A percentile compares a stretch with the other conserved stretches of the same genome.
Evolutionary conservation across 1,284 basidiomycete genomes (phyloP).

Genomic region (Inonotus hispidus): DNA sequence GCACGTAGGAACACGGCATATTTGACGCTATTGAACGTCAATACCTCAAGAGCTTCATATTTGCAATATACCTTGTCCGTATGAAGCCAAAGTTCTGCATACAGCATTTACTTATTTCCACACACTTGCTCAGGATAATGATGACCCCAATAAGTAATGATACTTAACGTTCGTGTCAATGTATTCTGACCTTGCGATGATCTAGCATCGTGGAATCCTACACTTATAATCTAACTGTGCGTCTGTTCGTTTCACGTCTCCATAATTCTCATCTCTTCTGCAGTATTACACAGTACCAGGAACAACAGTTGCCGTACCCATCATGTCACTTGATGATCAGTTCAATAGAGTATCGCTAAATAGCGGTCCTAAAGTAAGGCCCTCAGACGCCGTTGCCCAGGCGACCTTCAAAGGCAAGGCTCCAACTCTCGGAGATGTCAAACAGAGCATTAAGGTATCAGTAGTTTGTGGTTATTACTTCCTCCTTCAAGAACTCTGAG

Average conservation of each 20-base stretch:
- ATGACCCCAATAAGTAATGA: slow-evolving; percentile 71
- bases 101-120: neutral
- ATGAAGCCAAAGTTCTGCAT: neutral
- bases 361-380: neutral
- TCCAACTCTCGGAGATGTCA: slow-evolving; percentile 25
- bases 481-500: neutral
- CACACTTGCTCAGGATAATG: slow-evolving; percentile 48
- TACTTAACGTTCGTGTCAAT: slow-evolving; percentile 16
- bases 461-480: neutral
- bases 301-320: slow-evolving; percentile 20
- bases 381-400: slow-evolving; percentile 18
- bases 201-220: slow-evolving; percentile 76
- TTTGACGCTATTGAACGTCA: slow-evolving; percentile 74
- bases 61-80: slow-evolving; percentile 73
- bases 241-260: slow-evolving; percentile 2
- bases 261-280: neutral
- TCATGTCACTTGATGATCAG: slow-evolving; percentile 22
- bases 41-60: slow-evolving; percentile 74
- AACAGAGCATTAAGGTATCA: slow-evolving; percentile 22
- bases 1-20: slow-evolving; percentile 67
- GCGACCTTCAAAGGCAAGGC: slow-evolving; percentile 21
- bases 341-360: slow-evolving; percentile 18
- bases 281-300: slow-evolving; percentile 24
- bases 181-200: neutral
- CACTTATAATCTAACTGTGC: slow-evolving; percentile 73